These are phyloP conservation scores for Crithidia expoeki DNA, from an alignment of 208 protist genomes.

Conservation along the genomic window DNA sequence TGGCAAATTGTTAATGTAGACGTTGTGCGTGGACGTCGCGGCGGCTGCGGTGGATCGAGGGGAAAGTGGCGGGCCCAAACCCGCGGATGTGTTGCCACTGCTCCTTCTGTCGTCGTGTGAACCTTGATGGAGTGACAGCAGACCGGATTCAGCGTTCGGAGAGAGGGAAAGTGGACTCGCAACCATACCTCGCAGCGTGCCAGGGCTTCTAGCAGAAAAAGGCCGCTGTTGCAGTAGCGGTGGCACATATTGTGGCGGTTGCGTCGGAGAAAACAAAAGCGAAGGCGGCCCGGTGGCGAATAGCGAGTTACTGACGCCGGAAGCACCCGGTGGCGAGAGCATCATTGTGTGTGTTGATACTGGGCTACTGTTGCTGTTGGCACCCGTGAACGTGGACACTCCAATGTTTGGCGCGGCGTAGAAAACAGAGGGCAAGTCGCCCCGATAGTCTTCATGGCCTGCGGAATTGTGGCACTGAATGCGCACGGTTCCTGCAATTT, in stretches of 20 bases:
- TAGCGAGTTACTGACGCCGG: background rate
- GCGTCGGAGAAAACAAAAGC: background rate
- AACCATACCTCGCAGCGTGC: background rate
- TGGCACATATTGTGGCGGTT: background rate
- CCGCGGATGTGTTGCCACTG: conserved; percentile 8
- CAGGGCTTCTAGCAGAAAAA: background rate
- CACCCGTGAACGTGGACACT: too few species aligned
- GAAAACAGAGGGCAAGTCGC: too few species aligned
- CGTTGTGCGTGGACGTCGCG: conserved; percentile 36
- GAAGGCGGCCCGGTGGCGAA: background rate
- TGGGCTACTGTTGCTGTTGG: background rate
- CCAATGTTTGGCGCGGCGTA: too few species aligned
- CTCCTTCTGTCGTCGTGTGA: background rate
- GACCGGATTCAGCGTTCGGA: background rate
- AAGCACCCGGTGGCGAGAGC: background rate
- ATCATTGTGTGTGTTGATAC: background rate
- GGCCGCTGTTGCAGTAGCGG: background rate
- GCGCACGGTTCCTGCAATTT: background rate
- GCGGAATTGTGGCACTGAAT: background rate
- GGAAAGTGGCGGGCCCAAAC: background rate
- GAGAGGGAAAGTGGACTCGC: conserved; percentile 20
- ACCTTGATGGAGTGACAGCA: background rate
- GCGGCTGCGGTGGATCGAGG: conserved; percentile 7
- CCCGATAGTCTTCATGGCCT: too few species aligned
- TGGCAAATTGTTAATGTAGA: conserved; percentile 72